phyloP scores from a whole-genome alignment of 2,329 filamentous ascomycete species.

The Diaporthe batatas region DNA sequence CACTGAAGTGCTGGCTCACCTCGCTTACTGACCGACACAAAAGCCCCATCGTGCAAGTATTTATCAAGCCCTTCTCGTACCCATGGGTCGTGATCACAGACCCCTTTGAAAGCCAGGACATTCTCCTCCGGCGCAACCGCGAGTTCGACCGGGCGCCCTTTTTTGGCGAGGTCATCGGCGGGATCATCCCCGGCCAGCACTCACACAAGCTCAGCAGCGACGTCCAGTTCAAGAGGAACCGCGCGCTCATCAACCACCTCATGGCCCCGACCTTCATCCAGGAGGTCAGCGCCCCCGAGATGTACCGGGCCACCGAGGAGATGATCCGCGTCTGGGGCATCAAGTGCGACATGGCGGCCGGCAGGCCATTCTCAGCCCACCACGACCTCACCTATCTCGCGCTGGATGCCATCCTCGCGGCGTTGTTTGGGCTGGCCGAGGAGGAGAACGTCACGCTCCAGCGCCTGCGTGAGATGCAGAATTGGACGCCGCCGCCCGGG shows the following conservation, averaged over 20 bases:
- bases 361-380: conserved; percentile 39
- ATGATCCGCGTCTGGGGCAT: conserved; percentile 43
- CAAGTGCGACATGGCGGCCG: conserved; percentile 39
- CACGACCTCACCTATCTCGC: conserved; percentile 31
- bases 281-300: conserved; percentile 23
- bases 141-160: conserved; percentile 40
- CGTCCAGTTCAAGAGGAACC: conserved; percentile 19
- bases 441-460: conserved; percentile 46
- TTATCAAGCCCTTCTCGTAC: conserved; percentile 56
- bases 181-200: conserved; percentile 52
- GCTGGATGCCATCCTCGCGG: conserved; percentile 44
- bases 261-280: conserved; percentile 36
- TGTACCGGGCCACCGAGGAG: conserved; percentile 42
- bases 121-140: conserved; percentile 44
- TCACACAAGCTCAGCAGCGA: conserved; percentile 47
- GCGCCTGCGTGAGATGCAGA: conserved; percentile 44
- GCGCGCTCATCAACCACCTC: conserved; percentile 32
- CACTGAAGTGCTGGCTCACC: conserved; percentile 48
- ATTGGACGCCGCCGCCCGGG: conserved; percentile 27
- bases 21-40: conserved; percentile 51
- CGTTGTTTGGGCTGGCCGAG: conserved; percentile 48
- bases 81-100: conserved; percentile 44
- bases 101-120: conserved; percentile 44
- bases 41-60: conserved; percentile 61
- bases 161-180: conserved; percentile 47